These are phyloP conservation scores for Candida silvatica DNA, from an alignment of 805 yeast species.

Conservation along the genomic window DNA sequence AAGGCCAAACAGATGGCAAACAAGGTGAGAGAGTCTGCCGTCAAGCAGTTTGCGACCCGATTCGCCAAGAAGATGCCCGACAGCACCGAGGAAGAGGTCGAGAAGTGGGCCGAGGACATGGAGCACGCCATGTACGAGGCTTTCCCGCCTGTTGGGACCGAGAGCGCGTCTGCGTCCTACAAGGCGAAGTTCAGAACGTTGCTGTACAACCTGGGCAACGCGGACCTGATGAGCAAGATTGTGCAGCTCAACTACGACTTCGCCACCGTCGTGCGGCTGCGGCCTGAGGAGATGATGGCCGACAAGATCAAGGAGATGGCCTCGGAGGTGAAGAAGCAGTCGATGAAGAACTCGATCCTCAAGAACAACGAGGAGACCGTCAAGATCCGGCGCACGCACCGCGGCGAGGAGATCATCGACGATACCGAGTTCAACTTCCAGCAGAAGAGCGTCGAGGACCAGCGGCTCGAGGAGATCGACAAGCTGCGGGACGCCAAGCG, in stretches of 20 bases:
- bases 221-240: constrained; percentile 50
- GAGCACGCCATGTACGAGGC: constrained; percentile 40
- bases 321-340: constrained; percentile 60
- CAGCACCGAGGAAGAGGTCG: constrained; percentile 25
- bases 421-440: constrained; percentile 27
- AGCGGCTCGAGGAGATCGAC: constrained; percentile 19
- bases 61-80: constrained; percentile 32
- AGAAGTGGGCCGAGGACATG: constrained; percentile 39
- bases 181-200: constrained; percentile 62
- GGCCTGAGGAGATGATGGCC: constrained; percentile 60
- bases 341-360: constrained; percentile 59
- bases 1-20: constrained; percentile 7
- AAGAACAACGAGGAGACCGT: constrained; percentile 38
- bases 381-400: constrained; percentile 70
- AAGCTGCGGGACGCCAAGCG: constrained; percentile 10
- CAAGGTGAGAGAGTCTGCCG: constrained; percentile 39
- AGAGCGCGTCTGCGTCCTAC: constrained; percentile 31
- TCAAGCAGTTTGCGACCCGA: constrained; percentile 39
- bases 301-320: constrained; percentile 72
- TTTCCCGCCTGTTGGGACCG: constrained; percentile 11
- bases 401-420: constrained; percentile 80
- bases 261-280: constrained; percentile 49
- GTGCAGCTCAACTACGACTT: constrained; percentile 45
- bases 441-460: constrained; percentile 22
- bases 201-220: constrained; percentile 52